Evolutionary conservation across 2,329 filamentous ascomycete species (phyloP).

Genomic region (Colletotrichum musae): DNA sequence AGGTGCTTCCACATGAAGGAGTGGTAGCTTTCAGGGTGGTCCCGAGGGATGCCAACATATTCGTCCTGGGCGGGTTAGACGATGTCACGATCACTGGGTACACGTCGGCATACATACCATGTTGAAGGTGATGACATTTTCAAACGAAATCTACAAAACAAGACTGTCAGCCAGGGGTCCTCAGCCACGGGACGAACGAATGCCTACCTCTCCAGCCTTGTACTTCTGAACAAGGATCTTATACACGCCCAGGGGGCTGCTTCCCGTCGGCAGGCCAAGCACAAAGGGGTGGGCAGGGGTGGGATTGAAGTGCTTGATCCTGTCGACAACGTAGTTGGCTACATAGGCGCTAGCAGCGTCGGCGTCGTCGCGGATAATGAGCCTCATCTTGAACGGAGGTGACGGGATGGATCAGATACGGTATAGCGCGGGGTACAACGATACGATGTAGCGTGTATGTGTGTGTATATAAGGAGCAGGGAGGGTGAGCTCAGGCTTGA

Average conservation of each 20-base stretch:
- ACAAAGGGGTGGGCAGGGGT: constrained; percentile 83
- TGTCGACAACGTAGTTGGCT: constrained; percentile 85
- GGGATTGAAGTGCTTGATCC: constrained; percentile 83
- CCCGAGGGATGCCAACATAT: constrained; percentile 86
- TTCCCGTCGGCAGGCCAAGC: constrained; percentile 86
- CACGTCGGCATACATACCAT: constrained; percentile 71
- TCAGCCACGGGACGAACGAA: background rate
- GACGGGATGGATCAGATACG: constrained; percentile 37
- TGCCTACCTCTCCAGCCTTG: constrained; percentile 72
- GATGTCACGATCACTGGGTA: constrained; percentile 27
- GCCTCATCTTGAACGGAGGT: constrained; percentile 72
- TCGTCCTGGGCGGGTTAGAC: constrained; percentile 72
- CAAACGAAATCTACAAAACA: constrained; percentile 78
- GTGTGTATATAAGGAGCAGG: background rate
- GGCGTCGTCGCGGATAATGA: constrained; percentile 85
- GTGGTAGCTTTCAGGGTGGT: constrained; percentile 90
- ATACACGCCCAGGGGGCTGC: constrained; percentile 85
- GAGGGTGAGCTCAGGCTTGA: constrained; percentile 6
- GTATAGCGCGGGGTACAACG: constrained; percentile 40
- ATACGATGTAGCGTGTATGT: constrained; percentile 1
- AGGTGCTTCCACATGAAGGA: constrained; percentile 95
- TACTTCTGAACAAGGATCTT: constrained; percentile 79
- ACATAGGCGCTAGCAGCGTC: constrained; percentile 80
- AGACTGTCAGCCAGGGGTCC: constrained; percentile 7
- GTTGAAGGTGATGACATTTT: constrained; percentile 92